Base-by-base conservation (phyloP, 495 filamentous ascomycete genomes). In the Xylaria scruposa region DNA sequence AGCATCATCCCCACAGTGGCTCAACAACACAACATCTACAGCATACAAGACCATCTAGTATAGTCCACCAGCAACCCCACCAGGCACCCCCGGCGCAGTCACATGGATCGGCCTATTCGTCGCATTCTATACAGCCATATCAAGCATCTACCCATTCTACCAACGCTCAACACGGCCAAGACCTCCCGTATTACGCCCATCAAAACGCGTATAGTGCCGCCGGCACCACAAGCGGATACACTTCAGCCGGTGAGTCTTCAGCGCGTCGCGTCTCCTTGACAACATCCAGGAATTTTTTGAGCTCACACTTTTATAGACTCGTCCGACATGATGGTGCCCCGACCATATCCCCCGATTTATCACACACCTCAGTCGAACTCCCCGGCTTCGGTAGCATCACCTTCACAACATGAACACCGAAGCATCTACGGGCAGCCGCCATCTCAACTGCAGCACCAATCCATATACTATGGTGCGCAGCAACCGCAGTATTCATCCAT, bases 341-440 rank as follows among this genome's bases (percentile, higher is more conserved):
- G 90, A 78, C 87, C 90, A 68, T 98, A 95, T 73, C 95, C 95
- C 31, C 93, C 95, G 36, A 97, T 97, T 72, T 97, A 99, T 77
- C 94, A 97, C 78, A 97, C 95, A 3, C 94, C 95, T 19, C 94
- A 97, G 83, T 97, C 94, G 33, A 97, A 94, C 81, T 97, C 96
- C 29, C 96, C 96, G 46, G 93, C 93, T n/a, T 97, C 96, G 69
- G 94, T 98, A 72, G 92, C 95, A 67, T 98, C 96, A 21, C 91
- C 93, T 6, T 94, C 95, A 60, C 87, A 88, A 29, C 94, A 97
- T 76, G 96, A 99, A 72, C 93, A 95, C 84, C 87, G 96, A 72
- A 89, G 87, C 73, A 86, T 98, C 73, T 98, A 97, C 80, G 90
- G 88, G 19, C 93, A 94, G 73, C 92, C 93, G 46, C 83, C 92